A percentile compares a stretch with the other conserved stretches of the same genome.
These are phyloP conservation scores for Lasiosphaeria miniovina DNA, from an alignment of 495 filamentous ascomycete species.

Conservation along the genomic window DNA sequence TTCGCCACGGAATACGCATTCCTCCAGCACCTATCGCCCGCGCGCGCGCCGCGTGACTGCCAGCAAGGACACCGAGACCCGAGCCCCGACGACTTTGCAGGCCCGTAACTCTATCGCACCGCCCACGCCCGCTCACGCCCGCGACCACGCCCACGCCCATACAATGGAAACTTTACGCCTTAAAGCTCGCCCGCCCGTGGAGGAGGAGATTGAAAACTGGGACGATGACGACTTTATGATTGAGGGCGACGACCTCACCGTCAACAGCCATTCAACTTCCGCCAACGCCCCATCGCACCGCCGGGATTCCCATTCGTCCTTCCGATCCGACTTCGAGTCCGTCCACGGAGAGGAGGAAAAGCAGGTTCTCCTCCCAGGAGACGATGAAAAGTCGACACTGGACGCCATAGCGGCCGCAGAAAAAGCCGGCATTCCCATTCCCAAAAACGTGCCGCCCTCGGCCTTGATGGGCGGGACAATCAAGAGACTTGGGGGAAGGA, in stretches of 20 bases:
- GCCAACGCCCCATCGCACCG: conserved; percentile 53
- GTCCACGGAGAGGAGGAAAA: conserved; percentile 77
- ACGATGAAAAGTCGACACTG: conserved; percentile 73
- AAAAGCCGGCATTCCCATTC: conserved; percentile 88
- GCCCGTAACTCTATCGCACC: neutral
- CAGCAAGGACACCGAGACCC: no score
- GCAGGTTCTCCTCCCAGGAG: conserved; percentile 72
- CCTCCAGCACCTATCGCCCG: no score
- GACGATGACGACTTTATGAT: conserved; percentile 82
- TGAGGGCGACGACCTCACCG: conserved; percentile 65
- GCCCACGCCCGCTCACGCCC: conserved; percentile 1
- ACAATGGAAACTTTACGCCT: conserved; percentile 58
- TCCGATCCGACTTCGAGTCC: conserved; percentile 76
- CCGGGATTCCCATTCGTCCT: conserved; percentile 74
- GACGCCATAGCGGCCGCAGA: conserved; percentile 85
- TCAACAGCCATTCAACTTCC: conserved; percentile 61
- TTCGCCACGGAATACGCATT: no score
- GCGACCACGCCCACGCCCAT: conserved; percentile 8
- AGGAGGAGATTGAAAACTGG: conserved; percentile 76
- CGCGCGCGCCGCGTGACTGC: no score
- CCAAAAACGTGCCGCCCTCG: conserved; percentile 84
- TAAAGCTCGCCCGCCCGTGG: conserved; percentile 51
- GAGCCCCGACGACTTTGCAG: no score
- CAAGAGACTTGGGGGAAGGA: conserved; percentile 81
- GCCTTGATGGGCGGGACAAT: conserved; percentile 92